Evolutionary conservation across 805 yeast species (phyloP), one percentile per base, ranked within the genome.

Genomic region (Lipomyces spencermartinsiae): DNA sequence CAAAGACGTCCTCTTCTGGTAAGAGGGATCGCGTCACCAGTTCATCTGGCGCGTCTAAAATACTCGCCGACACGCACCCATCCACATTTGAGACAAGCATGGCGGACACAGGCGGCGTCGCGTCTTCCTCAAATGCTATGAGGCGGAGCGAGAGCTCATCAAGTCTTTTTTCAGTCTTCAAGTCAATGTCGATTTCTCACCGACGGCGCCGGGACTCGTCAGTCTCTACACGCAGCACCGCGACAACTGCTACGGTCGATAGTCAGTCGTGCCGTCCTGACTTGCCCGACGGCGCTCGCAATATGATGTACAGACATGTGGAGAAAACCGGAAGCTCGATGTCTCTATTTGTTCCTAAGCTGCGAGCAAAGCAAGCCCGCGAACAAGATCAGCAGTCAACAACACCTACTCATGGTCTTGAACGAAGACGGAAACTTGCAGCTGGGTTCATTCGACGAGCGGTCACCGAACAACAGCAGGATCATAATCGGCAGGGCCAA

Each of bases 391-490:
- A 31, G 56, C 59, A 54, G 59, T 12, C 61, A 16, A 34, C 31
- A 29, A 16, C 12, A 29, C 49, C 54, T 5, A 19, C 12, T 9
- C 16, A 9, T 7, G 35, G 22, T 33, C 64, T 65, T 3, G 66
- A 62, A 8, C 53, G 66, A n/a, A 53, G 71, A 33, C 65, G 68
- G 29, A 65, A 60, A 19, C 14, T 68, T n/a, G 71, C 71, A 22
- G 51, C 61, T 7, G 66, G 65, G 19, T 56, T 62, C 35, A 59
- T 64, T 14, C 67, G 57, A 37, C 66, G 71, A 35, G 59, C 69
- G 6, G 51, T 59, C 2, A 53, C 25, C 29, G 67, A 62, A 2
- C 61, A 59, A 53, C 67, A 46, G 49, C 46, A 14, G 14, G 54
- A 3, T 25, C 46, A 22, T 10, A 1, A 22, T 14, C 31, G 19